A percentile compares a stretch with the other conserved stretches of the same genome.
Evolutionary conservation across 176 grass and related monocot species (phyloP).

Genomic region (Zea mays): DNA sequence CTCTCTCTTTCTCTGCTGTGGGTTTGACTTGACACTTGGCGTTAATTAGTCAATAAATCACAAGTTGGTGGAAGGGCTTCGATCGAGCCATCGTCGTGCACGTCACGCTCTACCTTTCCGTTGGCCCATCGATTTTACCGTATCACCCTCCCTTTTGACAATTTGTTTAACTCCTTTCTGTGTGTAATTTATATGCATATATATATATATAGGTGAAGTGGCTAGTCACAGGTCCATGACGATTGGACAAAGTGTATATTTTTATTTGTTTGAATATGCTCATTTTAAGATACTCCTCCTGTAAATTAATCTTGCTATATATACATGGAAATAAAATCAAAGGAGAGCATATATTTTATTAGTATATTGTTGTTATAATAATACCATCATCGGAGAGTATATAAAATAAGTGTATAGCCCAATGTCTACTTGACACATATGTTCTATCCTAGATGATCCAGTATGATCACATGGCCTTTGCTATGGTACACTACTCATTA

Average conservation of each 20-base stretch:
- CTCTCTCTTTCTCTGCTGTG: not conserved
- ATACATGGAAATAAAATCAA: too few relatives aligned
- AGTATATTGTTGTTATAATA: too few relatives aligned
- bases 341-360: too few relatives aligned
- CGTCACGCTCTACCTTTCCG: conserved; percentile 30
- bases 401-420: too few relatives aligned
- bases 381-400: too few relatives aligned
- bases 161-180: not conserved
- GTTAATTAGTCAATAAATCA: conserved; percentile 34
- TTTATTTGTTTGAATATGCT: too few relatives aligned
- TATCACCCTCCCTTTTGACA: not conserved
- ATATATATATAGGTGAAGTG: conserved; percentile 17
- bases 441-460: too few relatives aligned
- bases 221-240: not conserved
- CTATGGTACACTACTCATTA: too few relatives aligned
- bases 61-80: conserved; percentile 13
- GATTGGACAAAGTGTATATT: not conserved
- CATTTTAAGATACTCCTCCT: too few relatives aligned
- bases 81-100: conserved; percentile 13
- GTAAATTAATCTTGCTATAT: too few relatives aligned
- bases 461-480: too few relatives aligned
- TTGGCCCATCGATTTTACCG: conserved; percentile 37
- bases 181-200: conserved; percentile 11
- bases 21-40: conserved; percentile 32
- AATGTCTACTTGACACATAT: too few relatives aligned